Evolutionary conservation across 2,329 filamentous ascomycete genomes (phyloP).

Genomic region (Fusarium chlamydosporum): DNA sequence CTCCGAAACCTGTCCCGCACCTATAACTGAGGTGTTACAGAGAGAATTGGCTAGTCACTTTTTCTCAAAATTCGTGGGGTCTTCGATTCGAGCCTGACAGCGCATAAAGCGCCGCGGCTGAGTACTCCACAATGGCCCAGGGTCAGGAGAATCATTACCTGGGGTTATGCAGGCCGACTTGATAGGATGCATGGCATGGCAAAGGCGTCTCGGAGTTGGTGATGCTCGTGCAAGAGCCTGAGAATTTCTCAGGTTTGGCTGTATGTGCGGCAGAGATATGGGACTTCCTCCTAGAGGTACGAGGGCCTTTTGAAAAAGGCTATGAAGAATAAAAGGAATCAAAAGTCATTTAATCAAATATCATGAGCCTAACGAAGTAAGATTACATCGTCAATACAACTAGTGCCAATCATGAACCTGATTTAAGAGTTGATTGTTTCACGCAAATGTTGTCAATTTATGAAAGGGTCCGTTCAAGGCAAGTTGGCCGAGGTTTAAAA

Average conservation of each 20-base stretch:
- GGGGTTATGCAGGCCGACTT: slow-evolving; percentile 53
- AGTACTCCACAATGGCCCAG: slow-evolving; percentile 39
- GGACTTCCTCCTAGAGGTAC: slow-evolving; percentile 48
- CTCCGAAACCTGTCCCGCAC: slow-evolving; percentile 95
- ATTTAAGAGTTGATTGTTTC: not conserved
- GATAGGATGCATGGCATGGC: slow-evolving; percentile 59
- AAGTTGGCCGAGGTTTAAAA: not conserved
- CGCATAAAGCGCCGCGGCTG: slow-evolving; percentile 17
- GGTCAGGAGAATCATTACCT: slow-evolving; percentile 40
- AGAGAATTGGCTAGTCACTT: slow-evolving; percentile 48
- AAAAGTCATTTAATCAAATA: slow-evolving; percentile 47
- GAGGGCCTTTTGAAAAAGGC: slow-evolving; percentile 43
- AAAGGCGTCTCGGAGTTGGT: slow-evolving; percentile 62
- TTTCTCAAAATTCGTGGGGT: slow-evolving; percentile 42
- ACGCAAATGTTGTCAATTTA: not conserved
- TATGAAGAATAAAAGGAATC: slow-evolving; percentile 49
- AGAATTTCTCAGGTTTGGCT: slow-evolving; percentile 51
- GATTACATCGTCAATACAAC: not conserved
- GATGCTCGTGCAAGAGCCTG: slow-evolving; percentile 53
- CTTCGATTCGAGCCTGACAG: slow-evolving; percentile 32
- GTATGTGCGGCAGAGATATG: slow-evolving; percentile 50
- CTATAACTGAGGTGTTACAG: slow-evolving; percentile 71
- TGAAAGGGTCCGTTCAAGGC: not conserved
- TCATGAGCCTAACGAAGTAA: slow-evolving; percentile 25
- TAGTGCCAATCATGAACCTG: not conserved